phyloP scores from a whole-genome alignment of 768 basidiomycete genomes.

The Calocybe indica region DNA sequence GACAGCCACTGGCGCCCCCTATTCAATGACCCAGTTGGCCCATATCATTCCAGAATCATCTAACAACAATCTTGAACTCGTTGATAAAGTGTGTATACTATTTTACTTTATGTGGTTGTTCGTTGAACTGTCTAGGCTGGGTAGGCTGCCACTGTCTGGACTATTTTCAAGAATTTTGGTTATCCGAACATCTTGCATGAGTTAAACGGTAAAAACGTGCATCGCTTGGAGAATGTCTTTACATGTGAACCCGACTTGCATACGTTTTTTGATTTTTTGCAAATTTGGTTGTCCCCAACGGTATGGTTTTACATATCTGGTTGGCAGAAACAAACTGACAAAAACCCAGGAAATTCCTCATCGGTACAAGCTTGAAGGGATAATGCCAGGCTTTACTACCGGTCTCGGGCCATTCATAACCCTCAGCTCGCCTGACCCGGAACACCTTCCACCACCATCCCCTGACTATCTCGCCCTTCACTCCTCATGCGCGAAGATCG shows the following conservation, averaged over 20 bases:
- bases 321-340: no score
- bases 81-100: not conserved
- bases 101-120: not conserved
- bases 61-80: conserved; percentile 1
- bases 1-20: no score
- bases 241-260: conserved; percentile 1
- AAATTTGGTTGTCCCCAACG: conserved; percentile 9
- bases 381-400: no score
- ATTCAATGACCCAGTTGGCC: conserved; percentile 1
- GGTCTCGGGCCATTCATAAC: not conserved
- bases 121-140: not conserved
- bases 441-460: not conserved
- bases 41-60: conserved; percentile 9
- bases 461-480: conserved; percentile 15
- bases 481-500: conserved; percentile 27
- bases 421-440: not conserved
- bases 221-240: conserved; percentile 7
- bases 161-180: conserved; percentile 3
- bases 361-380: no score
- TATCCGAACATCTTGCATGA: conserved; percentile 5
- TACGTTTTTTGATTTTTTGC: conserved; percentile 5
- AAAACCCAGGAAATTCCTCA: no score
- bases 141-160: not conserved
- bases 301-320: not conserved
- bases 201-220: conserved; percentile 4